A percentile compares a stretch with the other conserved stretches of the same genome.
Conservation (phyloP, 225 moss, liverwort and hornwort genomes). For the Physcomitrium patens region DNA sequence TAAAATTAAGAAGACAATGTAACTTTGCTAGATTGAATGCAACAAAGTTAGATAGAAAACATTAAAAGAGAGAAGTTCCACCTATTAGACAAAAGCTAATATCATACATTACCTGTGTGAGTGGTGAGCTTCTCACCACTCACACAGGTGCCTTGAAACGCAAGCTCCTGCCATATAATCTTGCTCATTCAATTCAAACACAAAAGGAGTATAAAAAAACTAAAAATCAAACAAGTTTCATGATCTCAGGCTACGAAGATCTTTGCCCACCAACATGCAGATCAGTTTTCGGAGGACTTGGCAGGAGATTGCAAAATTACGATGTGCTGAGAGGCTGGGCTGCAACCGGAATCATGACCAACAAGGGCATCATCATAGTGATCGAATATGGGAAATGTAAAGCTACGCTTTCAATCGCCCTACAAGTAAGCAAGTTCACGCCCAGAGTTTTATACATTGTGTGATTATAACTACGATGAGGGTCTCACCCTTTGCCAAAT, state of each 20-base stretch:
- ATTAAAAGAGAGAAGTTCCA: too few relatives aligned
- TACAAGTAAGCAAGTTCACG: conserved; percentile 52
- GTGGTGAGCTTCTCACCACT: too few relatives aligned
- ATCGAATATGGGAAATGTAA: conserved; percentile 52
- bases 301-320: conserved; percentile 50
- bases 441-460: conserved; percentile 55
- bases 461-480: conserved; percentile 72
- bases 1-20: background rate
- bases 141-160: too few relatives aligned
- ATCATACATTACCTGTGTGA: too few relatives aligned
- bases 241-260: conserved; percentile 60
- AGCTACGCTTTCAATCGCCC: conserved; percentile 68
- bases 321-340: conserved; percentile 21
- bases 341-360: conserved; percentile 65
- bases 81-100: too few relatives aligned
- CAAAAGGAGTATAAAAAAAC: too few relatives aligned
- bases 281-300: conserved; percentile 54
- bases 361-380: conserved; percentile 54
- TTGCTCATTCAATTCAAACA: too few relatives aligned
- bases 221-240: too few relatives aligned
- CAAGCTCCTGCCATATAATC: too few relatives aligned
- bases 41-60: too few relatives aligned
- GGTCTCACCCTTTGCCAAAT: conserved; percentile 52
- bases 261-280: conserved; percentile 54
- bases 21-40: too few relatives aligned